Evolutionary conservation across 352 stramenopile species (phyloP).

Genomic region (Phytophthora tubulina): DNA sequence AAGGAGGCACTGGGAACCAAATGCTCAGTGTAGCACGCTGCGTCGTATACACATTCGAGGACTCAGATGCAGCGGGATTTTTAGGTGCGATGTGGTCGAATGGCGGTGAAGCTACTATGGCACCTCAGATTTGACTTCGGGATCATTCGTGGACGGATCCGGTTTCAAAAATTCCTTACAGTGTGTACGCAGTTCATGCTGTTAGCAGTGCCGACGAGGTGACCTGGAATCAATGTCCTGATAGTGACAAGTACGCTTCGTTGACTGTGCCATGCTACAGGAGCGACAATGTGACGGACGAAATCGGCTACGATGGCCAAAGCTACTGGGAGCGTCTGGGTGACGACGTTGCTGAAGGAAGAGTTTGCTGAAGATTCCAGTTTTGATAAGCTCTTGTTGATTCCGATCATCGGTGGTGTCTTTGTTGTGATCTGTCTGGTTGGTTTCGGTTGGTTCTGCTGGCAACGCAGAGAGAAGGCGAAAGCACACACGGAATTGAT

Average conservation of each 20-base stretch:
- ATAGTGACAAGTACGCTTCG: slow-evolving; percentile 20
- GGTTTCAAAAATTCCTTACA: slow-evolving; percentile 23
- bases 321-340: slow-evolving; percentile 15
- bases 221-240: slow-evolving; percentile 26
- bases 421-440: background rate
- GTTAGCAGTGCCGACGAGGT: slow-evolving; percentile 2
- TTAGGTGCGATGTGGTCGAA: slow-evolving; percentile 40
- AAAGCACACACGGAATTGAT: background rate
- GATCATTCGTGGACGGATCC: slow-evolving; percentile 34
- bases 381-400: slow-evolving; percentile 2
- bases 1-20: slow-evolving; percentile 36
- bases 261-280: slow-evolving; percentile 26
- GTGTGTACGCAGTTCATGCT: slow-evolving; percentile 37
- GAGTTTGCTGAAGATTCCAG: slow-evolving; percentile 12
- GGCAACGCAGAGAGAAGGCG: background rate
- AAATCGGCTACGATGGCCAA: slow-evolving; percentile 2
- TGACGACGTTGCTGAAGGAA: slow-evolving; percentile 27
- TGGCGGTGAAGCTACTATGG: slow-evolving; percentile 22
- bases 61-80: background rate
- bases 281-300: background rate
- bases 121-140: slow-evolving; percentile 32
- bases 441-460: slow-evolving; percentile 1
- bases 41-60: slow-evolving; percentile 32
- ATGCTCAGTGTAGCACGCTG: slow-evolving; percentile 48
- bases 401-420: background rate